Evolutionary conservation across 164 flowering plant species (phyloP), one percentile per base, ranked within the genome.

Genomic region (Stephania yunnanensis): DNA sequence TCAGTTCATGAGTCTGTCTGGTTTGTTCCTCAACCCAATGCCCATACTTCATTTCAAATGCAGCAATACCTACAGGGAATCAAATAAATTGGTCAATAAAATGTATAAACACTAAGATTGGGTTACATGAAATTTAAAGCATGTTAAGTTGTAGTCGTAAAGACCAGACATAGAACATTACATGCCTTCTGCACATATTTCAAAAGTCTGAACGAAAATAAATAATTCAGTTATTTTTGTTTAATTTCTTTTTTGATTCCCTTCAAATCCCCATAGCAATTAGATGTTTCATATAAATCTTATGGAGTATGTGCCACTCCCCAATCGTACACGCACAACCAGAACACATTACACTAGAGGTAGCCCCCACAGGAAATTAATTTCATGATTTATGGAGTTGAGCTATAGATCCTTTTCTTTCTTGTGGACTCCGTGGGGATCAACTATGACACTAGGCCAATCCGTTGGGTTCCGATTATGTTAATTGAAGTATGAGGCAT

Each of bases 11-110:
- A 29, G 81, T 82, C 45, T 86, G 90, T 46, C 87, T 84, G 53
- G 82, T 86, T 81, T 91, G 95, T 77, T 87, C 91, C 75, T 92
- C 95, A 46, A 94, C 81, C 98, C 98, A 94, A 46, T 86, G 89
- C 19, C 87, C 88, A 73, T 92, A 92, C 77, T 87, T 91, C 86
- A 89, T 80, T 82, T 89, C 95, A 85, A 94, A 94, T 68, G 87
- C 73, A 72, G 89, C 82, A 80, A 90, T 81, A 25, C 94, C 97
- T 94, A 84, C 79, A 84, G 46, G 55, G 81, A 19, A 20, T 72
- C 46, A 13, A 75, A 71, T 53, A 52, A 75, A 19, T 2, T 4
- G 4, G 42, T 36, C 42, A 36, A 2, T 36, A 2, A 36, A 36
- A 36, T 36, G 42, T 36, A 36, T 36, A 36, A 36, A 36, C 42